Conservation (phyloP, 2,329 filamentous ascomycete genomes). For the Ophiocordyceps camponoti-rufipedis region DNA sequence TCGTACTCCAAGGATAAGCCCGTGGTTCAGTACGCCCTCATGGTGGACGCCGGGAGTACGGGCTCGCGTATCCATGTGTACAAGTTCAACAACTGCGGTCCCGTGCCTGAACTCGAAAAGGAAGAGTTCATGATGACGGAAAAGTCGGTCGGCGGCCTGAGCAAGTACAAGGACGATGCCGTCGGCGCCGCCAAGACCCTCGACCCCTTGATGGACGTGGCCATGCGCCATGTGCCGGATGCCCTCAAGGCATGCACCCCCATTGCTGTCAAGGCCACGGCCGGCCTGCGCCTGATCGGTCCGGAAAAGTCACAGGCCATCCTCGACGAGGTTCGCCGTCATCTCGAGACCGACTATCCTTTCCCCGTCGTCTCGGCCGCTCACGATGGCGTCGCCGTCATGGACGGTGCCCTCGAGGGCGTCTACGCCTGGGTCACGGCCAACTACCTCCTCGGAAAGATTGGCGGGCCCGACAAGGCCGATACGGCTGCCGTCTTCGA, state of each 20-base stretch:
- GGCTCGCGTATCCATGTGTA: slow-evolving; percentile 97
- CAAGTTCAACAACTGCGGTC: slow-evolving; percentile 96
- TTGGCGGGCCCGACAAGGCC: slow-evolving; percentile 76
- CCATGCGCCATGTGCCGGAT: slow-evolving; percentile 69
- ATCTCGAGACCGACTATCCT: slow-evolving; percentile 77
- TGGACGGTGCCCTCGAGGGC: slow-evolving; percentile 94
- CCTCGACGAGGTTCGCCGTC: slow-evolving; percentile 62
- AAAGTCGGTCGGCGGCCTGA: slow-evolving; percentile 68
- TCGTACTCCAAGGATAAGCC: slow-evolving; percentile 79
- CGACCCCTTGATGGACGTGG: slow-evolving; percentile 72
- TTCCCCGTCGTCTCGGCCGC: slow-evolving; percentile 84
- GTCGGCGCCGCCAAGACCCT: slow-evolving; percentile 78
- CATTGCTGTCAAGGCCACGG: slow-evolving; percentile 94
- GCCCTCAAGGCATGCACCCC: slow-evolving; percentile 83
- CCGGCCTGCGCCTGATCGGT: slow-evolving; percentile 77
- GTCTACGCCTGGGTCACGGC: slow-evolving; percentile 99
- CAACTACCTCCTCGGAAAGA: slow-evolving; percentile 96
- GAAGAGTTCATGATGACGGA: slow-evolving; percentile 91
- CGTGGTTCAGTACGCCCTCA: slow-evolving; percentile 90
- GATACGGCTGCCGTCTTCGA: slow-evolving; percentile 92
- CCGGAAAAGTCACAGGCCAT: slow-evolving; percentile 67
- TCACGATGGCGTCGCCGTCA: slow-evolving; percentile 80
- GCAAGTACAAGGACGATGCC: slow-evolving; percentile 72
- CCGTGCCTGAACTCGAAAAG: slow-evolving; percentile 83
- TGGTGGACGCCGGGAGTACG: slow-evolving; percentile 97